Evolutionary conservation across 306 rosid genomes (phyloP), one percentile per base, ranked within the genome.

Genomic region (Gastrolobium bilobum): DNA sequence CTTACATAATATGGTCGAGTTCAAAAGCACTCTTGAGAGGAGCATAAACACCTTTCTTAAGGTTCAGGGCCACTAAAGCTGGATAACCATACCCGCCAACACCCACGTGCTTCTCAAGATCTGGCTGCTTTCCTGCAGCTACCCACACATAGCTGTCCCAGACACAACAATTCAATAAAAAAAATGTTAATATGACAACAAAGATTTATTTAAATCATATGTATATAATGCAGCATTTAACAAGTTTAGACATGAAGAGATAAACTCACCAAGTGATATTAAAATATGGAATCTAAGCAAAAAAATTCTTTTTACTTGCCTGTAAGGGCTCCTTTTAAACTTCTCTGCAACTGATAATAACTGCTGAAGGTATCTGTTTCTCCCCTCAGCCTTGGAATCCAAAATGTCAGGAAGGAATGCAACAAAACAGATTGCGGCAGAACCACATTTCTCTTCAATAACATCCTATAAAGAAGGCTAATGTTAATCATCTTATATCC

Each of bases 41-140:
- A 31, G 99, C 96, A 75, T 93, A 96, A 73, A 85, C 99, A 47
- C 84, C 91, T 80, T 93, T 96, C 90, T 96, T 96, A 56, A 84
- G 59, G 81, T 96, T 96, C 37, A 96, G 79, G 61, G 99, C 99
- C 30, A 96, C 99, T 68, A 96, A 81, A 58, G 99, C 99, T 3
- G 99, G 99, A 85, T 96, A 96, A 64, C 99, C 99, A 73, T 96
- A 96, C 48, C 99, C 99, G 42, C 99, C 99, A 65, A 96, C 99
- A 78, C 99, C 96, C 3, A 96, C 98, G 64, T 60, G 88, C 72
- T 90, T 86, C 62, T 96, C 99, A 2, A 96, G 97, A 84, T 96
- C 96, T 33, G 89, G 94, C 81, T 96, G 98, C 84, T 90, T 93
- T 30, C 96, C 96, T 0, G 99, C 97, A 26, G 99, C 96, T 58